Evolutionary conservation across 192 early-diverging fungal species (phyloP).

Genomic region (Dimargaris xerosporica): DNA sequence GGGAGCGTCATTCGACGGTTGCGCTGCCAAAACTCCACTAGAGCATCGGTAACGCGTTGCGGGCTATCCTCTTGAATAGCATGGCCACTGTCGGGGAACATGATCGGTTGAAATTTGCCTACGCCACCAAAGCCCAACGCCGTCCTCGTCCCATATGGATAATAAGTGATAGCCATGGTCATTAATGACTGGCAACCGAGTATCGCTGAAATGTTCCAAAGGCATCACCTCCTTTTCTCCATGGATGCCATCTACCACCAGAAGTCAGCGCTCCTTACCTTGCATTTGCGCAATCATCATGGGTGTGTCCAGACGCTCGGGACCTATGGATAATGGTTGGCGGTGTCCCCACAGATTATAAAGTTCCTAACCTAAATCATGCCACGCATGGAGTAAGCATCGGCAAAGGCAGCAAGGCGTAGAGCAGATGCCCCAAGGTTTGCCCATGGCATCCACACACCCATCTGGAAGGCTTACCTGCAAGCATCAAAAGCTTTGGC

Average conservation of each 20-base stretch:
- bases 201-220: neutral
- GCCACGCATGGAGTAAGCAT: neutral
- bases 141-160: neutral
- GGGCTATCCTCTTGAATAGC: constrained; percentile 43
- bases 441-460: neutral
- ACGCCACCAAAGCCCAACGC: neutral
- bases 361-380: neutral
- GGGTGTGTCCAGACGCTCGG: constrained; percentile 45
- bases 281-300: constrained; percentile 58
- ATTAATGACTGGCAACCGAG: neutral
- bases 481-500: constrained; percentile 1
- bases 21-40: constrained; percentile 41
- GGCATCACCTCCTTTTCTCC: constrained; percentile 1
- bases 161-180: neutral
- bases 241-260: neutral
- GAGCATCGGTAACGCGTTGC: constrained; percentile 21
- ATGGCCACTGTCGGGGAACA: constrained; percentile 43
- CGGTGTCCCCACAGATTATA: neutral
- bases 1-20: constrained; percentile 35
- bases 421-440: neutral
- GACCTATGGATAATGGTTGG: constrained; percentile 16
- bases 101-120: constrained; percentile 47
- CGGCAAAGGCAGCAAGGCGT: neutral
- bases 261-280: constrained; percentile 20
- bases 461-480: neutral